Evolutionary conservation across 164 flowering plant genomes (phyloP), one percentile per base, ranked within the genome.

Genomic region (Euptelea pleiosperma): DNA sequence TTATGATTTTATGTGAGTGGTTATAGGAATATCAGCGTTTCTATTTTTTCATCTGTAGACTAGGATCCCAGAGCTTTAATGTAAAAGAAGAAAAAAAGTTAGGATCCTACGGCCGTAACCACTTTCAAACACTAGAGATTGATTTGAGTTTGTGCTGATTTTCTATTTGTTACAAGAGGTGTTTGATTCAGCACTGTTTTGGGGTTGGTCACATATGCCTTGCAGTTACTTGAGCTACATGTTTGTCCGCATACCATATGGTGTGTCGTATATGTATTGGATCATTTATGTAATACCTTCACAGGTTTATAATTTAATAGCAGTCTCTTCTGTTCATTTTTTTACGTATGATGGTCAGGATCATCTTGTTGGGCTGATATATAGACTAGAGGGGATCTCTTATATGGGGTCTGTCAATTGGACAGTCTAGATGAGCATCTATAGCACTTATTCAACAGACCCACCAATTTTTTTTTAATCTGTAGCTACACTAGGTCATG

Each of bases 1-100:
- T 35, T 79, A 70, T 65, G 95, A 90, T 63, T 90, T 90, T 52
- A 90, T 90, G 91, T 87, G 74, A 87, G 56, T 12, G 44, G 31
- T 33, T 47, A 3, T 6, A 22, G 24, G 18, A 29, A 34, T n/a
- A 1, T 41, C 22, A 19, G 30, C n/a, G 10, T 39, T 46, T 33
- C 26, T 29, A n/a, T 10, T 50, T 54, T 59, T 64, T n/a, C 35
- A 25, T 29, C 16, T 52, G 52, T 59, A 53, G 44, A 55, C 64
- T 44, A 50, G 68, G 55, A 44, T 62, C 37, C 55, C 0, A 33
- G 18, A 22, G 29, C 10, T 12, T 49, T 28, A 14, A 55, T 46
- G 52, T 55, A 36, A 37, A 39, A 37, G 4, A 9, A 41, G 43
- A 16, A 36, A 44, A 47, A 22, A n/a, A 4, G 63, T 37, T 36